Evolutionary conservation across 2,329 filamentous ascomycete genomes (phyloP).

Genomic region (Pyrenophora tritici-repentis): DNA sequence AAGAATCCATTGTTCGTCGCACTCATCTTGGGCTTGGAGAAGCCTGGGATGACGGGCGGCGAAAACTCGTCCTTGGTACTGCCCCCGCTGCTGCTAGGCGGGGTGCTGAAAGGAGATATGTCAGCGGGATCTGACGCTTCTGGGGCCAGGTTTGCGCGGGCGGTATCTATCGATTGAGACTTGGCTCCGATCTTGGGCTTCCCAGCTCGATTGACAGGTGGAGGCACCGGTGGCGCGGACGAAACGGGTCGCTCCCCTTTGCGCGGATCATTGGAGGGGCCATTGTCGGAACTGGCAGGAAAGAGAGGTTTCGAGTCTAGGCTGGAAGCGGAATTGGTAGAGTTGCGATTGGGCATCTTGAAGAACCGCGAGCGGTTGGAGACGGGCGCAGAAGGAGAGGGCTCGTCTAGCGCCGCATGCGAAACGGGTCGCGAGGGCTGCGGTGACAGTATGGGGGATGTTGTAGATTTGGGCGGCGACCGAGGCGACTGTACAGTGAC

Average conservation of each 20-base stretch:
- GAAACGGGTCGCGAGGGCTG: conserved; percentile 35
- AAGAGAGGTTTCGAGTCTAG: conserved; percentile 46
- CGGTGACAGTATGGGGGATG: conserved; percentile 42
- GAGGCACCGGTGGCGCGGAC: conserved; percentile 57
- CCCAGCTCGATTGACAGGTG: conserved; percentile 78
- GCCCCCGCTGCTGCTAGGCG: conserved; percentile 75
- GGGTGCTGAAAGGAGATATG: conserved; percentile 83
- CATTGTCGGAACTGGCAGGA: conserved; percentile 18
- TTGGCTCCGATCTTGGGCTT: conserved; percentile 71
- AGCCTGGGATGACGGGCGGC: conserved; percentile 27
- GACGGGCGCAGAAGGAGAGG: conserved; percentile 13
- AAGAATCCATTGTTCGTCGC: conserved; percentile 40
- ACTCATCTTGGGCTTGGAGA: conserved; percentile 30
- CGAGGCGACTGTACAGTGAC: conserved; percentile 72
- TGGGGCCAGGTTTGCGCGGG: conserved; percentile 39
- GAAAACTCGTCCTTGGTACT: conserved; percentile 49
- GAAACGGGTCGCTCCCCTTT: conserved; percentile 48
- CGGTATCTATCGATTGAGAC: conserved; percentile 35
- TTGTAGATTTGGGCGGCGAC: conserved; percentile 62
- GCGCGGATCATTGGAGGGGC: conserved; percentile 32
- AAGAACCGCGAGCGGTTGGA: conserved; percentile 38
- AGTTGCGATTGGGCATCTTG: conserved; percentile 47
- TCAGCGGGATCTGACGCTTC: conserved; percentile 54
- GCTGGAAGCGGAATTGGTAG: conserved; percentile 49
- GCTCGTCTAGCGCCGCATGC: conserved; percentile 34